Conservation (phyloP, 768 basidiomycete species). For the Phanerodontia chrysosporium region DNA sequence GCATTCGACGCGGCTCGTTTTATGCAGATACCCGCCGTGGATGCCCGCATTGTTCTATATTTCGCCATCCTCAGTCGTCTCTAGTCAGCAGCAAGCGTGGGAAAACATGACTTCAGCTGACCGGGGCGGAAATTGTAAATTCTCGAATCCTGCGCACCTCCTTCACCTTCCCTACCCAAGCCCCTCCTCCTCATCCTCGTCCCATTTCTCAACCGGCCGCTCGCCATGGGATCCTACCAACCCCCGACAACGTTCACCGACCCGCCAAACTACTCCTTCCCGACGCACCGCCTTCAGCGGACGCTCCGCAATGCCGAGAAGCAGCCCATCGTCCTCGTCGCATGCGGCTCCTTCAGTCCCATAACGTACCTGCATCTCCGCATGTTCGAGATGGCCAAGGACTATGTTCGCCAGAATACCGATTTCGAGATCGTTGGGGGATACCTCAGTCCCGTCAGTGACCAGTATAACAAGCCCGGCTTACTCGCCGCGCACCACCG, state of each 20-base stretch:
- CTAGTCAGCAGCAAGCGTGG: conserved; percentile 18
- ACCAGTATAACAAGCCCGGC: conserved; percentile 95
- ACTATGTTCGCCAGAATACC: conserved; percentile 89
- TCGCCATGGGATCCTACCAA: conserved; percentile 7
- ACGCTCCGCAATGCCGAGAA: conserved; percentile 59
- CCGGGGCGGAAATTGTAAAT: conserved; percentile 10
- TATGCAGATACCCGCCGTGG: neutral
- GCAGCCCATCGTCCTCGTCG: conserved; percentile 90
- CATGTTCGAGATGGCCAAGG: conserved; percentile 99
- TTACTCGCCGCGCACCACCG: conserved; percentile 83
- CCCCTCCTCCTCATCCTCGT: neutral
- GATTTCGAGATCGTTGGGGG: conserved; percentile 92
- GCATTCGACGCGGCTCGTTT: neutral
- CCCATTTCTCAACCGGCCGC: neutral
- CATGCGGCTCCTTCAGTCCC: conserved; percentile 97
- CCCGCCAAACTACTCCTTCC: conserved; percentile 65
- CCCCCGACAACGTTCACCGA: conserved; percentile 43
- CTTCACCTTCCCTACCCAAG: neutral
- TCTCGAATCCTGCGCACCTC: conserved; percentile 3
- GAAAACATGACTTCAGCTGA: conserved; percentile 22
- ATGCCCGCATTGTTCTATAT: neutral
- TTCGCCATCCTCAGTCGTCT: neutral
- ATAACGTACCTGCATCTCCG: conserved; percentile 97
- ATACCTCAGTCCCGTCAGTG: conserved; percentile 94
- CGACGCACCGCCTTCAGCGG: conserved; percentile 56